Evolutionary conservation across 2,329 filamentous ascomycete genomes (phyloP), one percentile per base, ranked within the genome.

Genomic region (Pyrenophora tritici-repentis): DNA sequence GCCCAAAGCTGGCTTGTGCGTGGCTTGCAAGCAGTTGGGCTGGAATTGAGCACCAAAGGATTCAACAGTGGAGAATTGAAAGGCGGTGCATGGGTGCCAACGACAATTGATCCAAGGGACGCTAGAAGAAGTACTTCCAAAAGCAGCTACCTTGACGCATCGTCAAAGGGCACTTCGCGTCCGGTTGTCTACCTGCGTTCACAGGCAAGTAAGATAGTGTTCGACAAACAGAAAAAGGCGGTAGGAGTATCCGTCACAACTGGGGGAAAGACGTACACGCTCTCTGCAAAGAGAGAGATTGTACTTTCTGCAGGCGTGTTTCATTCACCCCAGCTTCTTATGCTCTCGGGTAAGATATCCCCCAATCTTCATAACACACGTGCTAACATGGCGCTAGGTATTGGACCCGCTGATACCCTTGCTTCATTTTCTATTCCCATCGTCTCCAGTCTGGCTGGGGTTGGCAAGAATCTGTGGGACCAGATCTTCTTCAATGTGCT

Each of bases 241-340:
- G 55, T 46, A 73, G 42, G 57, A 73, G 18, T 75, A 65, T 1
- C 72, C 66, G 5, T 76, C 62, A 42, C 53, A 0, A 55, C 56
- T 0, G 26, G 37, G 6, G 55, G 55, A 1, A 31, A 39, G 10
- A 37, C 38, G 2, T 65, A 58, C 40, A 42, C 55, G 2, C 10
- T 66, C 3, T 39, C 39, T 4, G 59, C 62, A 4, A 48, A 62
- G 61, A 75, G 74, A 35, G 76, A 79, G 58, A 69, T 79, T 17
- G 73, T 80, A 14, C 53, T 79, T 1, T 75, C 76, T 0, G 75
- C 75, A 1, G 61, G 60, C n/a, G 62, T 62, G 13, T 76, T 76
- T 46, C 73, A 75, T 39, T 76, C 72, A 1, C 76, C 75, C 0
- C 75, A 78, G 48, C 53, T 68, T 1, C 61, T 65, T 59, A 66